Percentiles rank a stretch among this genome's conserved stretches.
Conservation (phyloP, 179 eudicot species). For the Silene noctiflora region DNA sequence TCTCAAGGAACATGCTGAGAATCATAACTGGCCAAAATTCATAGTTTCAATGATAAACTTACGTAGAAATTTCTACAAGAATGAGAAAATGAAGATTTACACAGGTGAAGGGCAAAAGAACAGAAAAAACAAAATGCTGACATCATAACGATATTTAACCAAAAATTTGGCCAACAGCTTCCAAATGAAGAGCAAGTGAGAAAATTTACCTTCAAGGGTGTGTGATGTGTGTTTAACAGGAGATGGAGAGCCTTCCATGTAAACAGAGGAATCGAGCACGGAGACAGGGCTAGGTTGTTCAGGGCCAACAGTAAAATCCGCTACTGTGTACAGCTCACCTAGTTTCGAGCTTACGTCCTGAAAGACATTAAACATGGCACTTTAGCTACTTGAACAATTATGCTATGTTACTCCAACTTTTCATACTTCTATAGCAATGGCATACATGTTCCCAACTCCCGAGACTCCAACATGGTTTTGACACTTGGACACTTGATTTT, state of each 20-base stretch:
- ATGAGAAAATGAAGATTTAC: not conserved
- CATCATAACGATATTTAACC: not conserved
- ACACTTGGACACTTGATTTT: not conserved
- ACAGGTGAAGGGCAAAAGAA: not conserved
- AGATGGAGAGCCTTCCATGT: conserved; percentile 60
- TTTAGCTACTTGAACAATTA: conserved; percentile 12
- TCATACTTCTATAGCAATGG: not conserved
- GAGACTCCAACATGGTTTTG: not conserved
- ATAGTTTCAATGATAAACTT: not conserved
- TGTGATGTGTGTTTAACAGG: conserved; percentile 56
- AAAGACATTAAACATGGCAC: conserved; percentile 24
- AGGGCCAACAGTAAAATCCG: conserved; percentile 35
- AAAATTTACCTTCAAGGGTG: conserved; percentile 49
- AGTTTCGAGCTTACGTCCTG: conserved; percentile 46
- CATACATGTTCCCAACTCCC: not conserved
- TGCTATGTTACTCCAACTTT: not conserved
- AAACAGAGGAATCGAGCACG: conserved; percentile 65
- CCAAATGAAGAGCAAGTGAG: not conserved
- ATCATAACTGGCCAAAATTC: not conserved
- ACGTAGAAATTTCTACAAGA: not conserved
- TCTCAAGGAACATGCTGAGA: not conserved
- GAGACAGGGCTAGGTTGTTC: conserved; percentile 94
- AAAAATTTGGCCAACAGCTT: not conserved
- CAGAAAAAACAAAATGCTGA: not conserved
- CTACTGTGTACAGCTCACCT: conserved; percentile 43